phyloP scores from a whole-genome alignment of 345 rosid genomes.

The Arabidopsis thaliana region TAIR10.1 NC_003074.8:3396501-3397000 shows the following conservation, averaged over 20 bases:
- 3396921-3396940: neutral
- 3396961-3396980: neutral
- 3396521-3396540: neutral
- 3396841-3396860: neutral
- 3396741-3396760: neutral
- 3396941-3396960: neutral
- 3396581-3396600: neutral
- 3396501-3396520: conserved; percentile 2
- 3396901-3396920: neutral
- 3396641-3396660: neutral
- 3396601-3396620: neutral
- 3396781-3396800: neutral
- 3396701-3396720: neutral
- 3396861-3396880: neutral
- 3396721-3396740: neutral
- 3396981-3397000: neutral
- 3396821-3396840: neutral
- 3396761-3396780: neutral
- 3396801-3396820: neutral
- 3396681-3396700: neutral
- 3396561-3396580: neutral
- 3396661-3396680: neutral
- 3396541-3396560: neutral
- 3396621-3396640: neutral
- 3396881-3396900: neutral